Evolutionary conservation across 495 filamentous ascomycete genomes (phyloP).

Genomic region (Aspergillus hancockii): DNA sequence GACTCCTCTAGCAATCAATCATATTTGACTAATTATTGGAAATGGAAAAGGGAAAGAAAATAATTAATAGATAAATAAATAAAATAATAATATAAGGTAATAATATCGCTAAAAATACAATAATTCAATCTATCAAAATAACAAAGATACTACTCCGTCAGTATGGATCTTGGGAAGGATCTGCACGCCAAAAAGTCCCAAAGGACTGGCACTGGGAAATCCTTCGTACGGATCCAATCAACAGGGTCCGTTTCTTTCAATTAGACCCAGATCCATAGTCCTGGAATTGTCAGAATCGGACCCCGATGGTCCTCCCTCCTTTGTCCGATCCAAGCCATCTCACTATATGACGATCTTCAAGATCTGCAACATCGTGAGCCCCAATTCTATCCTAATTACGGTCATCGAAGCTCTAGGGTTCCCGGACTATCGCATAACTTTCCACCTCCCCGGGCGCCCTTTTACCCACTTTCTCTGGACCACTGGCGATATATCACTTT

Average conservation of each 20-base stretch:
- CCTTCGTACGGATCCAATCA: constrained; percentile 10
- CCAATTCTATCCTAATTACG: not conserved
- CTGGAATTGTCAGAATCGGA: not conserved
- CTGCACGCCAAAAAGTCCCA: constrained; percentile 19
- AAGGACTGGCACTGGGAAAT: constrained; percentile 12
- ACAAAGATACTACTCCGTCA: not conserved
- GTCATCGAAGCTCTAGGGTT: not conserved
- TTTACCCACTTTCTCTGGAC: not conserved
- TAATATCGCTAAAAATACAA: not conserved
- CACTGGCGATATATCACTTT: constrained; percentile 7
- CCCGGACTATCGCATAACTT: constrained; percentile 3
- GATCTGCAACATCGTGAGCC: constrained; percentile 3
- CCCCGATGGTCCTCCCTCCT: not conserved
- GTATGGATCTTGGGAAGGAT: constrained; percentile 10
- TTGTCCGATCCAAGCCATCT: not conserved
- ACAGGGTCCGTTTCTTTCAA: constrained; percentile 3
- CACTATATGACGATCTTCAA: not conserved
- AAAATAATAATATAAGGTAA: not conserved
- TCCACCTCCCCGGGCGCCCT: constrained; percentile 3
- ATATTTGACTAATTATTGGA: not conserved
- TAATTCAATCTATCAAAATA: not conserved
- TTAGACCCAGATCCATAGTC: not conserved
- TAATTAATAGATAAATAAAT: too few species aligned
- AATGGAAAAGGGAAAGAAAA: constrained; percentile 2
- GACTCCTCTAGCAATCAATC: not conserved